Evolutionary conservation across 176 grass and related monocot genomes (phyloP), one percentile per base, ranked within the genome.

Genomic region (Tillandsia leiboldiana): DNA sequence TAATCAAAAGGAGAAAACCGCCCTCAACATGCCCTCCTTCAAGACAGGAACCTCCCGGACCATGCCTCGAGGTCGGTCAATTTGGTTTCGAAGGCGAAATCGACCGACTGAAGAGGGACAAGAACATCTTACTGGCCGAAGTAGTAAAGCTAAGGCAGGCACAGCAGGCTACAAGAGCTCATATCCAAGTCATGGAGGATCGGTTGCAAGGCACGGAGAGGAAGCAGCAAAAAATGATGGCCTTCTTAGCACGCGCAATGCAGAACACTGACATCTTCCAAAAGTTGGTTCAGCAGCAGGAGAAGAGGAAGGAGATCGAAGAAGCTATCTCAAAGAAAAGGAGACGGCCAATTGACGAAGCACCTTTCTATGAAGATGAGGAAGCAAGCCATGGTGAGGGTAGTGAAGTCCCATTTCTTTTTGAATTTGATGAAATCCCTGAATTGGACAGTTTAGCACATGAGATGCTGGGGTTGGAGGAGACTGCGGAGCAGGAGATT

Each of bases 91-190:
- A 92, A 13, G 78, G 73, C 50, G 92, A 96, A 63, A 72, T 96
- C 1, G 71, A 92, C 47, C 66, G 69, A 15, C 73, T 96, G 17
- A 71, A 73, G 79, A 73, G 74, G 2, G 92, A 89, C 51, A 96
- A 89, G 80, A 92, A 62, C 76, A 78, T 66, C 48, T 71, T 96
- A 51, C 76, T 92, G 11, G 51, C 83, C 1, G 86, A 96, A 76
- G 76, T 96, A 12, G 75, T 89, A 15, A 96, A 83, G 67, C 81
- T 96, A 18, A 77, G 86, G 49, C 92, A 96, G 64, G 83, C 84
- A 61, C 88, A 89, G 67, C 83, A 87, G 71, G 73, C 52, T 42
- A 92, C 79, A 0, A 53, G 62, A 62, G 70, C 83, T n/a, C 75
- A 84, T 22, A 72, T 96, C 70, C 64, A 42, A 11, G 86, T 72